Percentiles rank a stretch among this genome's conserved stretches.
Evolutionary conservation across 73 alveolate genomes (phyloP).

Genomic region (Paramecium biaurelia): DNA sequence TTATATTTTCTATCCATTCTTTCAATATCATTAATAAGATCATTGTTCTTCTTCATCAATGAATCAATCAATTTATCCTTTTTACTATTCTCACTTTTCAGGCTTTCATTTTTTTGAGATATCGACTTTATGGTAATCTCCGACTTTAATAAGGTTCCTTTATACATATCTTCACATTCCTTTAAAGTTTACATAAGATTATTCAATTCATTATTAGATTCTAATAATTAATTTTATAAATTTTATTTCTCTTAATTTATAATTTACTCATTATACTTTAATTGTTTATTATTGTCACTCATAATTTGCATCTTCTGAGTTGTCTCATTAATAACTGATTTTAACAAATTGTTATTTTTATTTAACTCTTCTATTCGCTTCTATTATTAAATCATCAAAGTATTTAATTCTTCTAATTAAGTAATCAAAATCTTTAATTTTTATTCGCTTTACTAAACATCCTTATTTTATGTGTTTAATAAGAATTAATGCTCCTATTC

Average conservation of each 20-base stretch:
- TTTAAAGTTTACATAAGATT: neutral
- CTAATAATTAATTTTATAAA: neutral
- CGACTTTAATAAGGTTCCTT: neutral
- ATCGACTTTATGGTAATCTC: neutral
- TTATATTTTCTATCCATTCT: neutral
- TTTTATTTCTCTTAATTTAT: neutral
- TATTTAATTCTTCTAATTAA: neutral
- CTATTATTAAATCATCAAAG: neutral
- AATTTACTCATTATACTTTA: neutral
- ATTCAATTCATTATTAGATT: slow-evolving; percentile 1
- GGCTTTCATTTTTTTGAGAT: neutral
- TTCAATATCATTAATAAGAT: neutral
- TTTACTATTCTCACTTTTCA: neutral
- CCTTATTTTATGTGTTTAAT: neutral
- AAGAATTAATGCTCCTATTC: neutral
- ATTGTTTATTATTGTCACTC: neutral
- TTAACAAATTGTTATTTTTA: neutral
- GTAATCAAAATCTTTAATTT: neutral
- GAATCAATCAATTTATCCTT: neutral
- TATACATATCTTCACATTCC: slow-evolving; percentile 24
- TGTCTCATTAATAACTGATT: neutral
- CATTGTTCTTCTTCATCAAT: neutral
- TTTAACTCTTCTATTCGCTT: neutral
- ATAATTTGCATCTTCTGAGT: neutral
- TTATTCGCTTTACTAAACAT: neutral